Percentiles rank a stretch among this genome's conserved stretches.
phyloP scores from a whole-genome alignment of 2,329 filamentous ascomycete genomes.

The Ambrosiella cleistominuta region DNA sequence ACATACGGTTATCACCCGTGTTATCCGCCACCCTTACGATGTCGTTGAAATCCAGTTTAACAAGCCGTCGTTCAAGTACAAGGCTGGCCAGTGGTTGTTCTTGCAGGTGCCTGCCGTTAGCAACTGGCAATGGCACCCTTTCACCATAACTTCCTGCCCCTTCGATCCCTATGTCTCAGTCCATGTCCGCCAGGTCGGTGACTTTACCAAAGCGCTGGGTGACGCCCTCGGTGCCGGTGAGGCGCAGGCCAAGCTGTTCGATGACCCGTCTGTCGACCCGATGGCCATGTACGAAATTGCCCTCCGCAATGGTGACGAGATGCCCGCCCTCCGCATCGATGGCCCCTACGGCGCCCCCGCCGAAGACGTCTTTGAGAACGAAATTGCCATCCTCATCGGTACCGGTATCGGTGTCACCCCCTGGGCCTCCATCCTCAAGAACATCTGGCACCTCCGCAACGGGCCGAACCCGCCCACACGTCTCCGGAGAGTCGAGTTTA shows the following conservation, averaged over 20 bases:
- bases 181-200: slow-evolving; percentile 75
- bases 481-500: slow-evolving; percentile 74
- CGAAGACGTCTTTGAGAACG: slow-evolving; percentile 80
- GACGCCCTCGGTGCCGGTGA: slow-evolving; percentile 67
- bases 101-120: slow-evolving; percentile 69
- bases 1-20: slow-evolving; percentile 77
- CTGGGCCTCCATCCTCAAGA: slow-evolving; percentile 65
- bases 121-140: slow-evolving; percentile 74
- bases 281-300: slow-evolving; percentile 86
- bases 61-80: slow-evolving; percentile 82
- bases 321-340: slow-evolving; percentile 67
- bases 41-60: slow-evolving; percentile 80
- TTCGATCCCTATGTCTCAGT: slow-evolving; percentile 75
- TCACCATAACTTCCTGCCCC: slow-evolving; percentile 84
- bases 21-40: slow-evolving; percentile 89
- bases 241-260: slow-evolving; percentile 63
- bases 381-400: slow-evolving; percentile 60
- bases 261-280: slow-evolving; percentile 49
- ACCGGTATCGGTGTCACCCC: slow-evolving; percentile 64
- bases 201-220: slow-evolving; percentile 66
- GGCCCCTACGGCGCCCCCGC: slow-evolving; percentile 80
- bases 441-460: slow-evolving; percentile 77
- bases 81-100: slow-evolving; percentile 83
- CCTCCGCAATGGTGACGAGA: slow-evolving; percentile 63
- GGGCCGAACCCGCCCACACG: slow-evolving; percentile 63